Evolutionary conservation across 1,284 basidiomycete genomes (phyloP), one percentile per base, ranked within the genome.

Genomic region (Psilocybe mexicana): DNA sequence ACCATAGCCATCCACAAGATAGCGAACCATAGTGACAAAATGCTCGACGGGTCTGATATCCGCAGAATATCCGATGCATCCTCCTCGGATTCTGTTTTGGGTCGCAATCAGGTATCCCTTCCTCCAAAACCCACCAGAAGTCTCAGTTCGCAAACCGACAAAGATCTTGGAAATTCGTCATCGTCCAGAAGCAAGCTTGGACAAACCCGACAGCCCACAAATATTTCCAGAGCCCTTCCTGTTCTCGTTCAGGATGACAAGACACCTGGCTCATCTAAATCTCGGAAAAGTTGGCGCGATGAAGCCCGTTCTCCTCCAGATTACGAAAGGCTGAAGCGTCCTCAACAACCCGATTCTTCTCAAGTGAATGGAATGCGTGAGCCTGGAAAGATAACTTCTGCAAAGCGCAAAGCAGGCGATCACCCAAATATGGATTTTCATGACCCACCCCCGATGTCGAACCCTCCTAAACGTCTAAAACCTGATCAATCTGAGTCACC

Each of bases 1-100:
- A 71, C 72, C 18, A 36, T 33, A 28, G 38, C 38, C 11, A 40
- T 40, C 35, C 55, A 5, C 58, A 53, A 33, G 26, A 28, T 40
- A 11, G 14, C 6, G 6, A 25, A 25, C 30, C 33, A 52, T 2
- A 56, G 50, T 10, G 46, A 54, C n/a, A 57, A 52, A 33, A 5
- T 30, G 10, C 23, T 33, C 30, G n/a, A 43, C 30, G 28, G 40
- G n/a, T 11, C 38, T 2, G 45, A 44, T 38, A 55, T 12, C 40
- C 57, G 40, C 25, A 52, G 33, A 28, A 46, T 25, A 40, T 11
- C 33, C 12, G 30, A 40, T 12, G n/a, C 11, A 40, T 36, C 35
- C 12, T 6, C 35, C 12, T 36, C 35, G 35, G 12, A 12, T 36
- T 6, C 12, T 7, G n/a, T 8, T 40, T n/a, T 12, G n/a, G 11